These are phyloP conservation scores for Saccharum hybrid DNA, from an alignment of 202 grass and related monocot species.

Conservation along the genomic window DNA sequence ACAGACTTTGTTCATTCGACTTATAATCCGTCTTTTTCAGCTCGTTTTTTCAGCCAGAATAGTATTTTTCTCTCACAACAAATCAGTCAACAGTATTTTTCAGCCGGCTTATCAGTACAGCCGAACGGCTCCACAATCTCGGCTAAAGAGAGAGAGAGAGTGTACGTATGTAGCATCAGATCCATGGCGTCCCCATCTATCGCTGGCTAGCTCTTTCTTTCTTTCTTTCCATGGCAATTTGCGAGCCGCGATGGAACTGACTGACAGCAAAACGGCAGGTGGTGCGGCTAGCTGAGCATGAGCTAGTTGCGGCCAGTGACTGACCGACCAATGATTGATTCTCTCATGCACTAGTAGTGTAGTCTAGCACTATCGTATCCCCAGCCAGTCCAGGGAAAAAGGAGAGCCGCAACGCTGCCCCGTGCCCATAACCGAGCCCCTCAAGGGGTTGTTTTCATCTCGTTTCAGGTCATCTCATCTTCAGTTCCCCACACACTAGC, in stretches of 20 bases:
- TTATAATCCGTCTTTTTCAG: no score
- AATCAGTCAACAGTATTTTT: no score
- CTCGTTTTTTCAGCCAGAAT: no score
- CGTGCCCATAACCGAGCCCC: neutral
- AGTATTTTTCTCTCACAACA: no score
- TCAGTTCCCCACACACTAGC: neutral
- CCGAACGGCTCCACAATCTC: no score
- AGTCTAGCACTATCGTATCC: neutral
- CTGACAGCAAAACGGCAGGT: neutral
- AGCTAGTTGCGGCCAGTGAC: neutral
- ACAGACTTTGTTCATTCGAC: no score
- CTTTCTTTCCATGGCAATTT: conserved; percentile 27
- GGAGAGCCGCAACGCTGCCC: neutral
- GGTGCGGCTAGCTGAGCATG: no score
- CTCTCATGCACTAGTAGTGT: conserved; percentile 48
- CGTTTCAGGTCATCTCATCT: conserved; percentile 26
- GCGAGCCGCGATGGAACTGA: neutral
- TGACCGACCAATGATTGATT: conserved; percentile 37
- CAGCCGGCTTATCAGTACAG: no score
- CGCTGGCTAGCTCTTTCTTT: neutral
- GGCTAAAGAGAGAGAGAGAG: conserved; percentile 20
- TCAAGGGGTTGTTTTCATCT: conserved; percentile 20
- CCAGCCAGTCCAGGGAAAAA: neutral
- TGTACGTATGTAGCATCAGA: conserved; percentile 44
- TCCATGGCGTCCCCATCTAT: conserved; percentile 35